Evolutionary conservation across 1,284 basidiomycete species (phyloP), one percentile per base, ranked within the genome.

Genomic region (Naganishia sp.): DNA sequence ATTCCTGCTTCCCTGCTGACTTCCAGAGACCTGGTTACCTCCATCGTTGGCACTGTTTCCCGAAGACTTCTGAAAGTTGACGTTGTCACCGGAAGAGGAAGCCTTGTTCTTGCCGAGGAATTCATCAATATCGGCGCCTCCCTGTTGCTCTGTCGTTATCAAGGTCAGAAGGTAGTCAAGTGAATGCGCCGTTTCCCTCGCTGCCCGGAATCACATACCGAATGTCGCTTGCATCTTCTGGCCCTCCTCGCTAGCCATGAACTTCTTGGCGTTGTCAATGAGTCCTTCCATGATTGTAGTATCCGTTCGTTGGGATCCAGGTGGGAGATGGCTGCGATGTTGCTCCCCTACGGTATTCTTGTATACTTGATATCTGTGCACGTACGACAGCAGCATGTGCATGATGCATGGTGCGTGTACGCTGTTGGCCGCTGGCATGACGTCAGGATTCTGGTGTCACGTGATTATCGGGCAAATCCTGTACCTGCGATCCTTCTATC

Each of bases 181-280:
- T 28, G 28, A 28, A 28, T 28, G 28, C 28, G 28, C 28, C 28
- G 4, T 45, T 42, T 18, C 23, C 9, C 23, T 5, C 15, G 18
- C 15, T 32, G 25, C 13, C 6, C 21, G 11, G 7, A 3, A 23
- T 15, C 21, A 47, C 63, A 50, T 21, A 65, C 63, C 23, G 18
- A 55, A 50, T 2, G 49, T 60, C 6, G 47, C 31, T 47, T 57
- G 50, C 55, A 66, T 58, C 21, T 66, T 43, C 45, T 66, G 49
- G 18, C 64, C 64, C 17, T 58, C 64, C 18, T 66, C 56, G 28
- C 53, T 57, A 3, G 47, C 53, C 64, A 66, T 66, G 56, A 58
- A 66, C 32, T 66, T 60, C 41, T 57, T 57, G 11, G 64, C 64
- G 55, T 66, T 56, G 25, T 51, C 54, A 39, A 66, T 56, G 17